A percentile compares a stretch with the other conserved stretches of the same genome.
Conservation (phyloP, 495 filamentous ascomycete genomes). For the Hypoxylon rickii region DNA sequence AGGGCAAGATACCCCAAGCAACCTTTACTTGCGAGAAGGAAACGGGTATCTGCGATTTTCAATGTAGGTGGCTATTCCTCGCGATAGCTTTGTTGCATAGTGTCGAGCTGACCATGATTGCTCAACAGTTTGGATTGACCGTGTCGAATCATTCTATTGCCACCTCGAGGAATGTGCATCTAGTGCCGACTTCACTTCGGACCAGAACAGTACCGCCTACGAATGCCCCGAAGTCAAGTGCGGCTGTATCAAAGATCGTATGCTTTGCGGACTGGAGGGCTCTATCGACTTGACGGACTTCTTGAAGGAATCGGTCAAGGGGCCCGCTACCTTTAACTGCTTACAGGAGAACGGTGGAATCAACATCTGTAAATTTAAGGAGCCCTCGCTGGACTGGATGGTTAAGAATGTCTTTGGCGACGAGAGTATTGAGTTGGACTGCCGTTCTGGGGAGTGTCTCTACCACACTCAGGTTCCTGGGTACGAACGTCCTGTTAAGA, state of each 20-base stretch:
- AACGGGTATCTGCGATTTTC: constrained; percentile 80
- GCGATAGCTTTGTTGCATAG: not conserved
- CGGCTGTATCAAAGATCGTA: constrained; percentile 85
- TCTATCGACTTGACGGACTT: constrained; percentile 94
- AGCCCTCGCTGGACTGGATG: constrained; percentile 86
- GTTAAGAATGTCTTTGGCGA: constrained; percentile 91
- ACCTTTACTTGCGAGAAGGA: constrained; percentile 89
- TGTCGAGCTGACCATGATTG: constrained; percentile 43
- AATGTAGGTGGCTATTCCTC: constrained; percentile 62
- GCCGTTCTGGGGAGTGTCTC: constrained; percentile 87
- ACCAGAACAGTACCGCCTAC: constrained; percentile 82
- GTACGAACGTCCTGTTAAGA: constrained; percentile 84
- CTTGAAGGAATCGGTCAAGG: constrained; percentile 74
- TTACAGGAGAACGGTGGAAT: constrained; percentile 62
- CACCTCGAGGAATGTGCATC: constrained; percentile 80
- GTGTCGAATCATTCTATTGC: constrained; percentile 96
- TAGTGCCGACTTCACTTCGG: constrained; percentile 64
- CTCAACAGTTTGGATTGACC: constrained; percentile 82
- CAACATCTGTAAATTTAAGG: constrained; percentile 77
- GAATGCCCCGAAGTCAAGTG: constrained; percentile 82
- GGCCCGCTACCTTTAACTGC: constrained; percentile 82
- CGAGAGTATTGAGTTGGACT: constrained; percentile 79
- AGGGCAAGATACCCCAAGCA: constrained; percentile 82
- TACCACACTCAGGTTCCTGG: constrained; percentile 91
- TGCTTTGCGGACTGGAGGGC: constrained; percentile 88